Evolutionary conservation across 1,139 yeast genomes (phyloP), one percentile per base, ranked within the genome.

Genomic region (Scheffersomyces cryptocercus): DNA sequence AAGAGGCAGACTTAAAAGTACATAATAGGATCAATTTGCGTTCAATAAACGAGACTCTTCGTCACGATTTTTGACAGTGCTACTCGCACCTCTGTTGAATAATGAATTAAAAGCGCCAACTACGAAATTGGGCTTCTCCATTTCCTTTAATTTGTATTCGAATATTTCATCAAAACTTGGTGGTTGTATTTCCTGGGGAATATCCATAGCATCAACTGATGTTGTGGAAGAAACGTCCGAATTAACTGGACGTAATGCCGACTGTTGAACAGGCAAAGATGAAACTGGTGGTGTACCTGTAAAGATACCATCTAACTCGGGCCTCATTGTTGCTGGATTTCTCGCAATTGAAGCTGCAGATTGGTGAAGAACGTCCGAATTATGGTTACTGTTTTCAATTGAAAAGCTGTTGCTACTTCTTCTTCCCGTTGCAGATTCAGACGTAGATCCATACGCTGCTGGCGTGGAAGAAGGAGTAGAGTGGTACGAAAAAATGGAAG

Each of bases 401-500:
- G 54, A 61, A 14, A 47, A 49, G 6, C 61, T 47, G 4, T 53
- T 38, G 44, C 62, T 55, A 6, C 56, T 47, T 47, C 68, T 56
- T 26, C 13, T 33, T 28, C 29, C 50, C 34, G 13, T 49, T 36
- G 29, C 42, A 28, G 16, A 43, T 31, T 6, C 15, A 10, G 6
- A 38, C 15, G 30, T 20, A n/a, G 29, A 35, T 1, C 70, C 69
- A 49, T 62, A 64, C 36, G 26, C 40, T 31, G 42, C 41, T 14
- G 28, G 28, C 10, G 29, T 20, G 3, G 35, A 10, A 7, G 34
- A 30, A 9, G 34, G 40, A 8, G 43, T 34, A 1, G 75, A 70
- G 52, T 74, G 79, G 59, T 63, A 72, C 11, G 77, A 72, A 49
- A 74, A 74, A 8, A 74, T 64, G 3, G 77, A 70, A 3, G 76